Evolutionary conservation across 352 stramenopile genomes (phyloP).

Genomic region (Phytophthora capsici): DNA sequence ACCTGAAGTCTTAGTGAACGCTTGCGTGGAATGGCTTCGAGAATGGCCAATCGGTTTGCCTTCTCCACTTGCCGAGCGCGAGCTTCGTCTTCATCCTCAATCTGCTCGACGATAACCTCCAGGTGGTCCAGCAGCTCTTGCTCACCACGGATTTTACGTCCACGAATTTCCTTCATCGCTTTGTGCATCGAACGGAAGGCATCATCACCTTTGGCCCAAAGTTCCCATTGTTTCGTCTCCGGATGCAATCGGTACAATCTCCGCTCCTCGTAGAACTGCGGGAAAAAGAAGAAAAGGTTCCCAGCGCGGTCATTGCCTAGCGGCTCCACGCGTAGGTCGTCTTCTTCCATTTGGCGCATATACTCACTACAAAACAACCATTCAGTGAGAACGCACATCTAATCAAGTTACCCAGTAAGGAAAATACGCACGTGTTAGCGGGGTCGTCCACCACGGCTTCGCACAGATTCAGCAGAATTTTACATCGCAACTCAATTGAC

Average conservation of each 20-base stretch:
- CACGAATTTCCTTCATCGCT: slow-evolving; percentile 63
- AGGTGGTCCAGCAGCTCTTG: slow-evolving; percentile 80
- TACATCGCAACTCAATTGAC: slow-evolving; percentile 73
- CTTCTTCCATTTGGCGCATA: slow-evolving; percentile 88
- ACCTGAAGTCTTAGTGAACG: slow-evolving; percentile 84
- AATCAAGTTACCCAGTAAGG: neutral
- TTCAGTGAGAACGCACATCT: slow-evolving; percentile 5
- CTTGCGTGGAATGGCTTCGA: slow-evolving; percentile 87
- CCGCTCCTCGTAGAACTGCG: slow-evolving; percentile 87
- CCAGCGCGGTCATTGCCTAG: slow-evolving; percentile 76
- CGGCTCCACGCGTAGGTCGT: slow-evolving; percentile 80
- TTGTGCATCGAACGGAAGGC: slow-evolving; percentile 63
- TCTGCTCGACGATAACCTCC: slow-evolving; percentile 84
- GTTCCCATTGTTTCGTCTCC: slow-evolving; percentile 58
- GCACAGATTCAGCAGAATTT: slow-evolving; percentile 84
- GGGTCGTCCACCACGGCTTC: slow-evolving; percentile 84
- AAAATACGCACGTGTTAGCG: slow-evolving; percentile 62
- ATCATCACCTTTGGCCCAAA: slow-evolving; percentile 83
- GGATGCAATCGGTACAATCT: slow-evolving; percentile 71
- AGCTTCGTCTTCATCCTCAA: slow-evolving; percentile 63
- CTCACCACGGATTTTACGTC: slow-evolving; percentile 73
- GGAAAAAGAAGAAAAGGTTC: slow-evolving; percentile 86
- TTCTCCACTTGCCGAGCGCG: slow-evolving; percentile 72
- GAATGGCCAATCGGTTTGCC: slow-evolving; percentile 74
- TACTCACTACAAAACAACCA: slow-evolving; percentile 50